A percentile compares a stretch with the other conserved stretches of the same genome.
Evolutionary conservation across 257 asterid genomes (phyloP).

Genomic region (Cinchona pubescens): DNA sequence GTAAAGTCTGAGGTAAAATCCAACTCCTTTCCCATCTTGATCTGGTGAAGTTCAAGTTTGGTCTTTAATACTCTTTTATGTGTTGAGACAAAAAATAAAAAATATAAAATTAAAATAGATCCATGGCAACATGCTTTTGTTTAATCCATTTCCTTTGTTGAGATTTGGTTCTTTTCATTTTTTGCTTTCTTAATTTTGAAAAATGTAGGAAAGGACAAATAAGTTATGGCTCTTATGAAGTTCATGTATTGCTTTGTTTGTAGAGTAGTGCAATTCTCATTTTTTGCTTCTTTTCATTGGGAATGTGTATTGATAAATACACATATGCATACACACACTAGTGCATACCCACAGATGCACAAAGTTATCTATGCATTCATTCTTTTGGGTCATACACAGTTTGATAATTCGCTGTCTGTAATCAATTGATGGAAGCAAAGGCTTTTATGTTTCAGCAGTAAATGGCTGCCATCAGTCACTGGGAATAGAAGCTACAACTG

Average conservation of each 20-base stretch:
- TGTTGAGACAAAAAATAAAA: no score
- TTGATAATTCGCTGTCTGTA: neutral
- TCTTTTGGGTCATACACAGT: neutral
- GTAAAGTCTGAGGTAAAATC: neutral
- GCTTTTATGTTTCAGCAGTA: neutral
- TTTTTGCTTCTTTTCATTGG: no score
- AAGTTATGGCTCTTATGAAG: neutral
- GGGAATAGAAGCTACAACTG: constrained; percentile 49
- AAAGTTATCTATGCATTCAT: no score
- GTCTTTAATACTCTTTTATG: neutral
- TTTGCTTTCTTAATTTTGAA: neutral
- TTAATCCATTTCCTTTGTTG: neutral
- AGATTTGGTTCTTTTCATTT: neutral
- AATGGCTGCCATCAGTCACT: constrained; percentile 47
- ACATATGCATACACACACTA: no score
- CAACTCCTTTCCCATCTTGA: neutral
- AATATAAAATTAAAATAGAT: no score
- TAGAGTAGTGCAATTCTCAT: neutral
- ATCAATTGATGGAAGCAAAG: neutral
- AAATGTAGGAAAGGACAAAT: neutral
- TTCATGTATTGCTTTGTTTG: neutral
- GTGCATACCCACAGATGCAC: no score
- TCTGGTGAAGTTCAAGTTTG: neutral
- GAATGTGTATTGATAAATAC: no score
- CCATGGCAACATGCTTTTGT: no score